Evolutionary conservation across 768 basidiomycete species (phyloP), one percentile per base, ranked within the genome.

Genomic region (Macrocybe gigantea): DNA sequence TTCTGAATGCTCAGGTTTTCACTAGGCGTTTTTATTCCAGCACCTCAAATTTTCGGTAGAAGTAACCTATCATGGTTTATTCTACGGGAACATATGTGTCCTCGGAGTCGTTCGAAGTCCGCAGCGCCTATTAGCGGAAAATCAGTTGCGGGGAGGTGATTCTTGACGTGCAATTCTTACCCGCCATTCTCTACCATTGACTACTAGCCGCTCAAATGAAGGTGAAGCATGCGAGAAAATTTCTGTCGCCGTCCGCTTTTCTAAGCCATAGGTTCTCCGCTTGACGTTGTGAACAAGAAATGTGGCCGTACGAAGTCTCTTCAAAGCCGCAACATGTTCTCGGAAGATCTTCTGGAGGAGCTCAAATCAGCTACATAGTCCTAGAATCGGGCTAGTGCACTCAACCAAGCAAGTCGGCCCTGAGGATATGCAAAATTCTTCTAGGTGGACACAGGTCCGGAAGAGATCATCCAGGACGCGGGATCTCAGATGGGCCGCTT

Each of bases 151-250:
- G 22, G 4, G 22, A 22, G 2, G 22, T 22, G 22, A 22, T 22
- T 22, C 22, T 22, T 2, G 22, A 22, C 4, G 22, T 4, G 22
- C 22, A 22, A 22, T 22, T 22, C 22, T 22, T 51, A 71, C 71
- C 66, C 70, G 63, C 62, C 67, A 69, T 30, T 40, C 46, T 34
- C 53, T 51, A 3, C 59, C 62, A 43, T 72, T 67, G n/a, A 73
- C 47, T 7, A 44, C 38, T 10, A 73, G 49, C 40, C 60, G 51
- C 47, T 65, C 54, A 7, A 74, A 53, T 10, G 55, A 56, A 12
- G 55, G 53, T 15, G 53, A 56, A 4, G 63, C 63, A 13, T 49
- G 52, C 0, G 37, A 41, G 49, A 69, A 53, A 12, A 68, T 56
- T 9, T 50, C 55, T 5, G 34, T 46, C 1, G 63, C 60, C 13